Conservation (phyloP, 352 stramenopile genomes). For the Globisporangium okanoganense region DNA sequence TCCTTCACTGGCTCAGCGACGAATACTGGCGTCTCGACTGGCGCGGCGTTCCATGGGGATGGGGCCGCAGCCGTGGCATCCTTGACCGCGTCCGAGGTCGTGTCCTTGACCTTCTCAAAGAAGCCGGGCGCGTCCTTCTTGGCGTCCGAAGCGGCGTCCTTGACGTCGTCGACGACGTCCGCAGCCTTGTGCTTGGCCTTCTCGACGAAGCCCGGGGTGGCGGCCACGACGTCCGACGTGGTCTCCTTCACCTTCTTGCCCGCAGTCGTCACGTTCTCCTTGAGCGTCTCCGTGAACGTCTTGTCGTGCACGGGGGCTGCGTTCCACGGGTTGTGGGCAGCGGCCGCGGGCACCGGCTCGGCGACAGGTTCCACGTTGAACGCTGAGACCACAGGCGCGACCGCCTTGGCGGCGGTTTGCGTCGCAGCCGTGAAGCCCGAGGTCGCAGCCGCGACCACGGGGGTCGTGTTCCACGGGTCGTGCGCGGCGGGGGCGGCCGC, state of each 20-base stretch:
- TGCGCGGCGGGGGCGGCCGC: slow-evolving; percentile 8
- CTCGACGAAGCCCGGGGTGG: slow-evolving; percentile 17
- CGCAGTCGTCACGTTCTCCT: slow-evolving; percentile 12
- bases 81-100: slow-evolving; percentile 3
- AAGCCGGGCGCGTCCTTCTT: slow-evolving; percentile 12
- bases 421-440: slow-evolving; percentile 14
- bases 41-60: slow-evolving; percentile 17
- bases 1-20: slow-evolving; percentile 20
- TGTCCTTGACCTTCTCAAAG: slow-evolving; percentile 17
- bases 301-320: slow-evolving; percentile 24
- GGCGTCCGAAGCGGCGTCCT: slow-evolving; percentile 6
- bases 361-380: slow-evolving; percentile 29
- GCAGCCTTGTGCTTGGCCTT: slow-evolving; percentile 15
- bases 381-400: slow-evolving; percentile 14
- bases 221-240: slow-evolving; percentile 11
- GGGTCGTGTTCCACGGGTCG: slow-evolving; percentile 55
- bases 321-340: slow-evolving; percentile 35
- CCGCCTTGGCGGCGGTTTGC: slow-evolving; percentile 16
- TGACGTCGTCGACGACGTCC: slow-evolving; percentile 19
- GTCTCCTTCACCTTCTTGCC: slow-evolving; percentile 16
- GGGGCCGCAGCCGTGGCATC: slow-evolving; percentile 13
- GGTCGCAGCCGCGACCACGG: slow-evolving; percentile 11
- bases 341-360: not conserved
- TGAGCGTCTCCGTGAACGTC: slow-evolving; percentile 17
- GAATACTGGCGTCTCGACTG: slow-evolving; percentile 12